Percentiles rank a stretch among this genome's conserved stretches.
Conservation (phyloP, 2,329 filamentous ascomycete genomes). For the Ophiostoma sp. region DNA sequence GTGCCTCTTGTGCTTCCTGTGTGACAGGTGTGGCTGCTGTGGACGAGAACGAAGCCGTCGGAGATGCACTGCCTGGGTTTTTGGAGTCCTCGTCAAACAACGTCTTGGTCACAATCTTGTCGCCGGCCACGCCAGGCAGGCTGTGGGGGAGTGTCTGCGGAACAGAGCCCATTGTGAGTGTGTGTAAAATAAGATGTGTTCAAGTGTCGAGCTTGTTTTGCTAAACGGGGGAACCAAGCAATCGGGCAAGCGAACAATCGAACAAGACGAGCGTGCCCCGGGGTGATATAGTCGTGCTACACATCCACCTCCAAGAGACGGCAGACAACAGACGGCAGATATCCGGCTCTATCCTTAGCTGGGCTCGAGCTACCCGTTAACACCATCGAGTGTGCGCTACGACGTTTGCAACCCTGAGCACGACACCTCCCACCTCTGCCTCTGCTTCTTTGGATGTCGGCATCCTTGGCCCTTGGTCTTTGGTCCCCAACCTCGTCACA, state of each 20-base stretch:
- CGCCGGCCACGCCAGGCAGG: neutral
- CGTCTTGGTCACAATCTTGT: neutral
- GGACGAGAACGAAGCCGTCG: neutral
- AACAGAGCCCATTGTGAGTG: slow-evolving; percentile 1
- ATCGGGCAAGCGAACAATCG: neutral
- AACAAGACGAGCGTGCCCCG: neutral
- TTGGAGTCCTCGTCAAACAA: neutral
- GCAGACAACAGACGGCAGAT: neutral
- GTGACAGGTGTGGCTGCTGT: neutral
- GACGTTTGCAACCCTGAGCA: slow-evolving; percentile 11
- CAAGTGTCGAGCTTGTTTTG: neutral
- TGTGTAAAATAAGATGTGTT: neutral
- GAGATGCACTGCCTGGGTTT: neutral
- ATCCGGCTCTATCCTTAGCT: neutral
- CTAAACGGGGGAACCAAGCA: too few species aligned
- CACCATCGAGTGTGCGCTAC: slow-evolving; percentile 3
- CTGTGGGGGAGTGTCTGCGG: neutral
- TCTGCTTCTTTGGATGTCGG: neutral
- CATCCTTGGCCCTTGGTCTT: neutral
- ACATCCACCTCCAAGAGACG: neutral
- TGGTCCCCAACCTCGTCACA: neutral
- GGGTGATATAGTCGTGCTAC: neutral
- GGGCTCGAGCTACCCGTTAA: neutral
- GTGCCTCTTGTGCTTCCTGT: neutral
- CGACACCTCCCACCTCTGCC: neutral